Conservation (phyloP, 2,329 filamentous ascomycete species). For the Hypoxylon sp. region DNA sequence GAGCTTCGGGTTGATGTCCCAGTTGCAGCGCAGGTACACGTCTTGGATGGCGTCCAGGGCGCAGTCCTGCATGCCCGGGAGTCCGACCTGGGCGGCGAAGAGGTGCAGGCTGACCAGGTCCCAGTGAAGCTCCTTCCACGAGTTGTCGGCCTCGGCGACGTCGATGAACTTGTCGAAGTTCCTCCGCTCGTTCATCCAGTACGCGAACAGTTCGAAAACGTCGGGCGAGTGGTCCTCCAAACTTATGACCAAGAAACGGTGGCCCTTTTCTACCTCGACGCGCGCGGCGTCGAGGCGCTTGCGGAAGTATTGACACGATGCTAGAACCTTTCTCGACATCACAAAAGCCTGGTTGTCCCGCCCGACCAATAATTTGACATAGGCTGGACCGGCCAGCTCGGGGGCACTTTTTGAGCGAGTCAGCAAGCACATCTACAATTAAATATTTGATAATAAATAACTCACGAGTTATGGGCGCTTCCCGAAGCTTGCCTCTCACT, state of each 20-base stretch:
- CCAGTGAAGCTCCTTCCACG: constrained; percentile 59
- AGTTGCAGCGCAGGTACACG: constrained; percentile 65
- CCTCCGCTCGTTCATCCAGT: constrained; percentile 46
- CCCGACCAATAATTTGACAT: constrained; percentile 46
- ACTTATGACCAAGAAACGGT: constrained; percentile 39
- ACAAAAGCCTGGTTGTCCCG: constrained; percentile 41
- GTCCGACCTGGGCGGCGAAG: constrained; percentile 61
- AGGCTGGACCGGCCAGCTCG: constrained; percentile 37
- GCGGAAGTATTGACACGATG: constrained; percentile 45
- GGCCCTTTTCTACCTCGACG: constrained; percentile 38
- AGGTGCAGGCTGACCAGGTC: constrained; percentile 65
- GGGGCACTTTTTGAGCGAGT: constrained; percentile 6
- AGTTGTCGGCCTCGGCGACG: constrained; percentile 36
- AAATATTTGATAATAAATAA: constrained; percentile 4
- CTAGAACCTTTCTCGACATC: constrained; percentile 44
- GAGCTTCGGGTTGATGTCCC: constrained; percentile 63
- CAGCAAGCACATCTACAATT: constrained; percentile 1
- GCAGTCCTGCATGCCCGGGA: constrained; percentile 62
- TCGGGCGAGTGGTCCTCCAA: constrained; percentile 46
- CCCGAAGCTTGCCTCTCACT: constrained; percentile 29
- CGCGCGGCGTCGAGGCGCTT: constrained; percentile 38
- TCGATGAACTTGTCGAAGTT: constrained; percentile 43
- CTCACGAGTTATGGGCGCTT: constrained; percentile 37
- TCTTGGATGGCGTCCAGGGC: constrained; percentile 68
- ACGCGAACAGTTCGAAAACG: constrained; percentile 48